Base-by-base conservation (phyloP, 2,329 filamentous ascomycete species). In the Xylariaceae sp. region DNA sequence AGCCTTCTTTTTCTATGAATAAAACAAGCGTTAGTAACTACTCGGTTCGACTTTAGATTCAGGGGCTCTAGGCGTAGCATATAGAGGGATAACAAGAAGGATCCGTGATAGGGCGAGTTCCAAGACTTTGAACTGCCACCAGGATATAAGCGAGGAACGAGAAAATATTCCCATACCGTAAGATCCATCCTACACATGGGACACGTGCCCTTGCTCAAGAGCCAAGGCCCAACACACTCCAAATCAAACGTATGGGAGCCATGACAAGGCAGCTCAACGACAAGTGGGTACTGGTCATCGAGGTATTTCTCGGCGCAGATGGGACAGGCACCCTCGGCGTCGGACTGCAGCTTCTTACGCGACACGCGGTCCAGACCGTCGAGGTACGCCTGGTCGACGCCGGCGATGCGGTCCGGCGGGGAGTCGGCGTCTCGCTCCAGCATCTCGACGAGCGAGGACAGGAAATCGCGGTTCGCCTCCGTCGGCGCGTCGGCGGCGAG, bases 221-320 rank as follows among this genome's bases (percentile, higher is more conserved):
- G 70, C 86, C 86, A 89, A 6, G 86, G 86, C 3, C 80, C 82
- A 2, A 88, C 84, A 66, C 86, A 89, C 74, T 89, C 86, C n/a
- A 88, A 72, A 66, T 89, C 86, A 68, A 87, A 88, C 46, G 74
- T 74, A 70, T 89, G 86, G 36, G 71, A 75, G 28, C 76, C 77
- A 65, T 85, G 77, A 69, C 86, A 89, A 36, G 85, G 85, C 67
- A 89, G 76, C 75, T 86, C 80, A 24, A 88, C 86, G 11, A 88
- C 85, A 2, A 89, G 76, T 53, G 81, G 83, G 68, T 84, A 87
- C 65, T 77, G 74, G 66, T 89, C 86, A 65, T 88, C 84, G 43
- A 87, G 75, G 67, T 84, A 87, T 26, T 72, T 74, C 65, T 87
- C 82, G 56, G 83, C 84, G 73, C 86, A 88, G 69, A 88, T 88